A percentile compares a stretch with the other conserved stretches of the same genome.
These are phyloP conservation scores for Cyberlindnera veronae DNA, from an alignment of 805 yeast genomes.

Conservation along the genomic window DNA sequence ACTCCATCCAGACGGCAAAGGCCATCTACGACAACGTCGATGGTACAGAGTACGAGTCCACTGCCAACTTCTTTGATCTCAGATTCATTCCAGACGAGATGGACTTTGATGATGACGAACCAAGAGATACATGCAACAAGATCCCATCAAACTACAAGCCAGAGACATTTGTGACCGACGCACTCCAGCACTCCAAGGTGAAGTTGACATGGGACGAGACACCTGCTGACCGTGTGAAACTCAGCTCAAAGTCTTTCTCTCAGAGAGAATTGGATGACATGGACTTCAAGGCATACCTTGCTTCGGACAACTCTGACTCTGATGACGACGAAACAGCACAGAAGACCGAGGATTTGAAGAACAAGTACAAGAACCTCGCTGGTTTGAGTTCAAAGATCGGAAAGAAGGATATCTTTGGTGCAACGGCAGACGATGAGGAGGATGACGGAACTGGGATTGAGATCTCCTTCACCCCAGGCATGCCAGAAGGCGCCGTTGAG, in stretches of 20 bases:
- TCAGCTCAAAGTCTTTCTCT: slow-evolving; percentile 77
- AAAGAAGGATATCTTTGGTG: slow-evolving; percentile 32
- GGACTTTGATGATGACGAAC: slow-evolving; percentile 75
- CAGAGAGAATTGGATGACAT: slow-evolving; percentile 85
- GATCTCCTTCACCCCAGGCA: slow-evolving; percentile 90
- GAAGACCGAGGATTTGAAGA: slow-evolving; percentile 38
- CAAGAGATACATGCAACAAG: slow-evolving; percentile 68
- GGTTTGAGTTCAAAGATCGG: slow-evolving; percentile 39
- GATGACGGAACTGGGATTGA: slow-evolving; percentile 70
- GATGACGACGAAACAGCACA: slow-evolving; percentile 34
- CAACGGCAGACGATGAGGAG: slow-evolving; percentile 51
- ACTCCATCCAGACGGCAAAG: slow-evolving; percentile 65
- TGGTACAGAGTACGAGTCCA: slow-evolving; percentile 92
- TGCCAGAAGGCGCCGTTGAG: slow-evolving; percentile 30
- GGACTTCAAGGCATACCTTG: slow-evolving; percentile 91
- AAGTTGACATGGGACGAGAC: slow-evolving; percentile 98
- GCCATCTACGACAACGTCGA: slow-evolving; percentile 83
- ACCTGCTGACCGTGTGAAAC: slow-evolving; percentile 77
- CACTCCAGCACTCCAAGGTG: slow-evolving; percentile 93
- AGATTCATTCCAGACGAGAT: slow-evolving; percentile 92
- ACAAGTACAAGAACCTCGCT: slow-evolving; percentile 59
- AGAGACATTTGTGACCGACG: slow-evolving; percentile 80
- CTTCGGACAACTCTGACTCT: slow-evolving; percentile 66
- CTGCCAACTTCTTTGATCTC: slow-evolving; percentile 90
- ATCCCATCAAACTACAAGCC: slow-evolving; percentile 83